A percentile compares a stretch with the other conserved stretches of the same genome.
These are phyloP conservation scores for Fusarium lyarnte DNA, from an alignment of 2,329 filamentous ascomycete genomes.

Conservation along the genomic window DNA sequence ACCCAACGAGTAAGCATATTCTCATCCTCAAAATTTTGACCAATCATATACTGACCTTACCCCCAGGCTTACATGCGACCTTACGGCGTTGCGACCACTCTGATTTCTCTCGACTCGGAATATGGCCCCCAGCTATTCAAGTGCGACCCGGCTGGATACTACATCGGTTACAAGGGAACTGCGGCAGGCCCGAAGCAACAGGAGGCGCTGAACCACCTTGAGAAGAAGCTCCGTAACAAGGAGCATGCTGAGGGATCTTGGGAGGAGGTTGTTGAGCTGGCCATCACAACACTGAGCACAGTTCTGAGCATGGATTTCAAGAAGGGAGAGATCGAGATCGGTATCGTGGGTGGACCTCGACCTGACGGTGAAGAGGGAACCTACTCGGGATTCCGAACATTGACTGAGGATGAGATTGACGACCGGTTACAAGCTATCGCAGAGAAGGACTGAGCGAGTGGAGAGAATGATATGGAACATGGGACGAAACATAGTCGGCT, in stretches of 20 bases:
- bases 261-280: slow-evolving; percentile 98
- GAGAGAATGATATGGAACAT: slow-evolving; percentile 32
- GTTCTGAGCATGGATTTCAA: slow-evolving; percentile 99
- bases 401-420: slow-evolving; percentile 98
- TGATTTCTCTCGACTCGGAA: slow-evolving; percentile 94
- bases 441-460: slow-evolving; percentile 85
- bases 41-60: slow-evolving; percentile 40
- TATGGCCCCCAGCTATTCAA: slow-evolving; percentile 96
- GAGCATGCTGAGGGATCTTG: slow-evolving; percentile 89
- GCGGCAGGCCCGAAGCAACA: slow-evolving; percentile 98
- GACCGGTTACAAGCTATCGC: slow-evolving; percentile 97
- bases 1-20: slow-evolving; percentile 80
- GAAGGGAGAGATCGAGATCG: slow-evolving; percentile 98
- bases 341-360: slow-evolving; percentile 90
- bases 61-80: slow-evolving; percentile 92
- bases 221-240: slow-evolving; percentile 99
- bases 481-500: slow-evolving; percentile 14
- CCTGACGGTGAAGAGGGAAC: slow-evolving; percentile 85
- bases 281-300: slow-evolving; percentile 93
- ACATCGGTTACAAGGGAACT: slow-evolving; percentile 97
- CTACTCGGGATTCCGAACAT: slow-evolving; percentile 80
- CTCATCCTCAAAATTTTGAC: slow-evolving; percentile 19
- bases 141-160: slow-evolving; percentile 97
- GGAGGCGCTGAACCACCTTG: slow-evolving; percentile 96
- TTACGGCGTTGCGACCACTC: slow-evolving; percentile 91